Evolutionary conservation across 2,329 filamentous ascomycete species (phyloP).

Genomic region (Lasiodiplodia sp.): DNA sequence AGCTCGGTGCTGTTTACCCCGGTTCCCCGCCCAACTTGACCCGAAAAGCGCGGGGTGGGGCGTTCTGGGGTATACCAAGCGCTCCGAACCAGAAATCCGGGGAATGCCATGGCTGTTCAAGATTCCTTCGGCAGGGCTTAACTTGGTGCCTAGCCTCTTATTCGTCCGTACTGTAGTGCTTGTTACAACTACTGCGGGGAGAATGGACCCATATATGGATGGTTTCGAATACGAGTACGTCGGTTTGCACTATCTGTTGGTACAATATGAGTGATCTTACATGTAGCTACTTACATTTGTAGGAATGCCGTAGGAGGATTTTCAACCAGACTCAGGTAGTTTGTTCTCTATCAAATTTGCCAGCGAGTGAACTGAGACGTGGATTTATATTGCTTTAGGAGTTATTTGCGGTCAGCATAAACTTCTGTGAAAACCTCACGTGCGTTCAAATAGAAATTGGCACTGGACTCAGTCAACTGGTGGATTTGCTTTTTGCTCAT

Average conservation of each 20-base stretch:
- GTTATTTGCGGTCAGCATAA: no score
- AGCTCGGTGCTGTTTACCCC: slow-evolving; percentile 24
- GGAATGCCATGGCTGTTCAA: not conserved
- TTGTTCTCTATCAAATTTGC: not conserved
- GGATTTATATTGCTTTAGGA: no score
- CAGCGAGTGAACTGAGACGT: no score
- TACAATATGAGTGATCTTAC: not conserved
- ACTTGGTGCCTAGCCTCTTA: not conserved
- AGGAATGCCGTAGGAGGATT: not conserved
- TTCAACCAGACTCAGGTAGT: not conserved
- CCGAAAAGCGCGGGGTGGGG: slow-evolving; percentile 16
- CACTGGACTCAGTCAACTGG: no score
- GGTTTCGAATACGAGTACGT: not conserved
- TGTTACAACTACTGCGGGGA: not conserved
- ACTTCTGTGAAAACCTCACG: no score
- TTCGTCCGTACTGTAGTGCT: not conserved
- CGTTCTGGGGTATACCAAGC: slow-evolving; percentile 1
- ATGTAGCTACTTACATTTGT: not conserved
- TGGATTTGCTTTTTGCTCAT: no score
- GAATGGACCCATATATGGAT: not conserved
- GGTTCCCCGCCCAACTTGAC: slow-evolving; percentile 9
- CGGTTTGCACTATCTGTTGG: not conserved
- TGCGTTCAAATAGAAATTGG: no score
- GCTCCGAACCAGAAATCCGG: not conserved
- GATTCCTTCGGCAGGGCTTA: slow-evolving; percentile 9